Percentiles rank a stretch among this genome's conserved stretches.
phyloP scores from a whole-genome alignment of 352 stramenopile species.

The Phytophthora tentaculata region DNA sequence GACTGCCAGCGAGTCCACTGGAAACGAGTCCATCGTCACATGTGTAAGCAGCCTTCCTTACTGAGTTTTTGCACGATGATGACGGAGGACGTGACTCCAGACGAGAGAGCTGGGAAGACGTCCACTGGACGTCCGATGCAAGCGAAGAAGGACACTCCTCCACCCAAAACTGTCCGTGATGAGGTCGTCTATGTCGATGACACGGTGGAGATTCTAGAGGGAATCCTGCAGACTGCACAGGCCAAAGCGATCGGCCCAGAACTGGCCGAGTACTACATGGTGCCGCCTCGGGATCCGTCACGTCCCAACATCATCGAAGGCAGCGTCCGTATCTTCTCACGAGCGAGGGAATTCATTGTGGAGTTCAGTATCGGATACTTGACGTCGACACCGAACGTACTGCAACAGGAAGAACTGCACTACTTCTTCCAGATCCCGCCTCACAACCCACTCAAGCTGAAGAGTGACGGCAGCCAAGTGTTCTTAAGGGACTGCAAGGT shows the following conservation, averaged over 20 bases:
- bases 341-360: constrained; percentile 13
- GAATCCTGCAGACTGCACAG: constrained; percentile 23
- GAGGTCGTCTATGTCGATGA: constrained; percentile 21
- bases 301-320: constrained; percentile 13
- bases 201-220: constrained; percentile 34
- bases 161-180: not conserved
- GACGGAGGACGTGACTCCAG: constrained; percentile 34
- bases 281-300: constrained; percentile 22
- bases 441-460: constrained; percentile 40
- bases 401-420: constrained; percentile 35
- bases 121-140: not conserved
- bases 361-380: constrained; percentile 41
- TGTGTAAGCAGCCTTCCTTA: constrained; percentile 34
- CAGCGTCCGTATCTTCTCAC: constrained; percentile 33
- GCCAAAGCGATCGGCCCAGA: not conserved
- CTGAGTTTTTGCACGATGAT: constrained; percentile 27
- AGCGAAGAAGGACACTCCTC: constrained; percentile 1
- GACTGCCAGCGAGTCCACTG: constrained; percentile 42
- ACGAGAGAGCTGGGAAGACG: constrained; percentile 10
- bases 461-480: constrained; percentile 20
- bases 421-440: constrained; percentile 44
- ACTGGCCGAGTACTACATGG: constrained; percentile 33
- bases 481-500: constrained; percentile 29
- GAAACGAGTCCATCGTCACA: constrained; percentile 39
- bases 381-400: constrained; percentile 13